phyloP scores from a whole-genome alignment of 1,284 basidiomycete genomes.

The Trichosporon ovoides region DNA sequence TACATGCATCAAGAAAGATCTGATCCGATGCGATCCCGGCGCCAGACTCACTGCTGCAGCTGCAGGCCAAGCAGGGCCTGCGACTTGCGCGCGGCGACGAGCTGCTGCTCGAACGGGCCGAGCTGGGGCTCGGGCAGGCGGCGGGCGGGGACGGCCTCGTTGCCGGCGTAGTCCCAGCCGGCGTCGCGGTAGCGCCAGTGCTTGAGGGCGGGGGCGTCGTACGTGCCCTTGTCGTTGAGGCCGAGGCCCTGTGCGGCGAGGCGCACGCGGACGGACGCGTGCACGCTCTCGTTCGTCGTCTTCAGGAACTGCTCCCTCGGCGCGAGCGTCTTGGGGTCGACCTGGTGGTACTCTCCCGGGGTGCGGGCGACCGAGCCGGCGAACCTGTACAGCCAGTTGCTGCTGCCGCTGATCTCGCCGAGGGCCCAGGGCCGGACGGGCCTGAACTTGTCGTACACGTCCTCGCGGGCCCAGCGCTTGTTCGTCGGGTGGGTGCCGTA shows the following conservation, averaged over 20 bases:
- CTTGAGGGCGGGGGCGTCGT: slow-evolving; percentile 2
- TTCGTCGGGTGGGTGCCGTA: not conserved
- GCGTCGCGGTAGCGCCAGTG: slow-evolving; percentile 1
- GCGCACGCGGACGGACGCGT: not conserved
- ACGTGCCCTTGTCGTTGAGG: slow-evolving; percentile 1
- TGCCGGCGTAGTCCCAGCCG: slow-evolving; percentile 1
- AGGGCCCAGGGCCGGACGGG: slow-evolving; percentile 1
- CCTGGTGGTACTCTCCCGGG: not conserved
- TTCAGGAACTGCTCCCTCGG: not conserved
- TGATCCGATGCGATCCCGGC: too few species aligned
- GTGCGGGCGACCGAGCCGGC: not conserved
- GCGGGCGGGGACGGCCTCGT: not conserved
- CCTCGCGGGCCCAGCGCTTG: not conserved
- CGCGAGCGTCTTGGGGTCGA: not conserved
- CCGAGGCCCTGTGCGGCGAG: not conserved
- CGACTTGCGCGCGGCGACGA: not conserved
- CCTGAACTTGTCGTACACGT: slow-evolving; percentile 2
- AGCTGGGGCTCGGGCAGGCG: not conserved
- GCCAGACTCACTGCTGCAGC: not conserved
- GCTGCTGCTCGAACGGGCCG: slow-evolving; percentile 1
- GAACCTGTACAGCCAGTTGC: slow-evolving; percentile 2
- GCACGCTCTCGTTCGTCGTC: not conserved
- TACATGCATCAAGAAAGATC: too few species aligned
- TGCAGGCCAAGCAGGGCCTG: not conserved
- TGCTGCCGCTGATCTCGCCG: slow-evolving; percentile 3